phyloP scores from a whole-genome alignment of 2,329 filamentous ascomycete species.

The Leptodontidium sp. region DNA sequence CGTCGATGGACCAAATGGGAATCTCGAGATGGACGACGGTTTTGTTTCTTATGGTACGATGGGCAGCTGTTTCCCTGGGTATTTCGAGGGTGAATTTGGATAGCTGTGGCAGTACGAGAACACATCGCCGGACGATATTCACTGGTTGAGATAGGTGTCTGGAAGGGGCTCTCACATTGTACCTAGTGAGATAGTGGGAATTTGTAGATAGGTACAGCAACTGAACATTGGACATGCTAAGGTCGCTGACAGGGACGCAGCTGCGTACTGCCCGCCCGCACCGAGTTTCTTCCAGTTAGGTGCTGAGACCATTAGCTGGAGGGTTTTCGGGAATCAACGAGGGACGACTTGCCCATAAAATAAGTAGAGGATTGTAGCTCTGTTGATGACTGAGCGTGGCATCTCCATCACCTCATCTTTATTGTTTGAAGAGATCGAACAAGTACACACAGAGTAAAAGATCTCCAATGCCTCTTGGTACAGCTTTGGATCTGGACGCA shows the following conservation, averaged over 20 bases:
- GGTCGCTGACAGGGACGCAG: no score
- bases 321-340: no score
- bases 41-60: background rate
- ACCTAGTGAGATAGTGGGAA: no score
- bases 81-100: background rate
- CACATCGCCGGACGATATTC: background rate
- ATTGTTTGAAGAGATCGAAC: background rate
- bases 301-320: no score
- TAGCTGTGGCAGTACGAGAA: constrained; percentile 1
- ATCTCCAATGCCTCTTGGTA: background rate
- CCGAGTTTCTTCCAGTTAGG: no score
- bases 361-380: background rate
- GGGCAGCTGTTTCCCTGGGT: background rate
- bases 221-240: no score
- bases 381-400: background rate
- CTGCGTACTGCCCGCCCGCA: no score
- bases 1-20: background rate
- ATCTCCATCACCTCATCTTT: background rate
- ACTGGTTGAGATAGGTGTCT: background rate
- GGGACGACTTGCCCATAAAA: no score
- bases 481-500: background rate
- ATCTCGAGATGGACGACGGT: background rate
- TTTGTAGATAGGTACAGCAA: no score
- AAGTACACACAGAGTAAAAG: background rate
- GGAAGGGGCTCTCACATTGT: no score